Conservation (phyloP, 306 rosid species). For the Heteromeles arbutifolia region DNA sequence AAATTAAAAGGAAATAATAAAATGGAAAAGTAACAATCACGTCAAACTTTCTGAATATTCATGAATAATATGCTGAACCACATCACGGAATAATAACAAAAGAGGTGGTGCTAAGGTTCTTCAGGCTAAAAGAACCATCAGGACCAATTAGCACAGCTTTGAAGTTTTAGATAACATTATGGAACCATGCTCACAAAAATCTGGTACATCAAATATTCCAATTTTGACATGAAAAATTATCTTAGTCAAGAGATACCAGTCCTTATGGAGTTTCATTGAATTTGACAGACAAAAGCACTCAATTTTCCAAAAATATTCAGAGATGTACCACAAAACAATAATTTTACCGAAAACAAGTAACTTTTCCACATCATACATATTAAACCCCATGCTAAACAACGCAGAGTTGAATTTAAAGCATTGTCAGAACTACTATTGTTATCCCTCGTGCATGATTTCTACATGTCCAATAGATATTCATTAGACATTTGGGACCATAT, state of each 20-base stretch:
- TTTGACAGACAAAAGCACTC: background rate
- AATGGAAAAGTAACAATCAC: background rate
- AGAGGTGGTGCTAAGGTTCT: background rate
- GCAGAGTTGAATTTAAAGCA: background rate
- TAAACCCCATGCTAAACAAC: background rate
- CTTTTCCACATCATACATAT: background rate
- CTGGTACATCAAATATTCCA: background rate
- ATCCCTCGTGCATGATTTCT: background rate
- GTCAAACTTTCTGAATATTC: background rate
- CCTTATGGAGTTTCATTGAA: background rate
- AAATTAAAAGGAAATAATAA: background rate
- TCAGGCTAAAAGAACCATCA: background rate
- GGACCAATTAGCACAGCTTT: background rate
- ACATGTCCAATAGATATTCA: background rate
- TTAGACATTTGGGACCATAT: background rate
- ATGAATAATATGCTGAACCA: background rate
- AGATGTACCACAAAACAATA: background rate
- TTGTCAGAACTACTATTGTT: background rate
- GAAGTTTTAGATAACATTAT: background rate
- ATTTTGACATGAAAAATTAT: background rate
- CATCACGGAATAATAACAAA: background rate
- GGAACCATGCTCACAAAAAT: background rate
- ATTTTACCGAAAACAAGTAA: background rate
- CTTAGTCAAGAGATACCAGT: background rate
- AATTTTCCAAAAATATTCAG: background rate